Evolutionary conservation across 2,329 filamentous ascomycete genomes (phyloP).

Genomic region (Madurella mycetomatis): DNA sequence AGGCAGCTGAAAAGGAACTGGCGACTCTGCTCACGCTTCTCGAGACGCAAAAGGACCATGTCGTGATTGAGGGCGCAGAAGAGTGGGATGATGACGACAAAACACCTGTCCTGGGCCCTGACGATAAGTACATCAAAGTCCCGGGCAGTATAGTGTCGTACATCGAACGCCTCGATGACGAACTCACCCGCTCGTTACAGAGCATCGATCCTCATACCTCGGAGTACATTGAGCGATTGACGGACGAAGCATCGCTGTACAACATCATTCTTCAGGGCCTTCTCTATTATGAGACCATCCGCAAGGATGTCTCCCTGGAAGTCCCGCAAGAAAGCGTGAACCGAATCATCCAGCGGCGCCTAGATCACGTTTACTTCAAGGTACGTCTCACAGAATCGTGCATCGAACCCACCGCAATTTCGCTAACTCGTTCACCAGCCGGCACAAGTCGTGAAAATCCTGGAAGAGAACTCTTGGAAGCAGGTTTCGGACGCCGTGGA

Average conservation of each 20-base stretch:
- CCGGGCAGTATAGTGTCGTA: conserved; percentile 93
- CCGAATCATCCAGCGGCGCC: conserved; percentile 84
- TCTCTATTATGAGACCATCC: conserved; percentile 81
- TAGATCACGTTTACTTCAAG: conserved; percentile 99
- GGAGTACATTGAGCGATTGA: conserved; percentile 93
- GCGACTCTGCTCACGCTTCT: conserved; percentile 71
- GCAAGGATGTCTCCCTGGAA: conserved; percentile 65
- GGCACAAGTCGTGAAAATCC: conserved; percentile 82
- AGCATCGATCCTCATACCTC: conserved; percentile 97
- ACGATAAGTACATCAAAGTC: conserved; percentile 81
- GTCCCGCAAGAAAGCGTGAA: conserved; percentile 83
- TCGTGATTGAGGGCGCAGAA: conserved; percentile 87
- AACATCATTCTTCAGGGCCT: conserved; percentile 84
- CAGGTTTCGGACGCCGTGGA: conserved; percentile 64
- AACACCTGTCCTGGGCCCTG: conserved; percentile 66
- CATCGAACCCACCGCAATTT: neutral
- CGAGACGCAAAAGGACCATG: conserved; percentile 71
- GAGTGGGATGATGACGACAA: conserved; percentile 99
- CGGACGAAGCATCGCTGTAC: conserved; percentile 87
- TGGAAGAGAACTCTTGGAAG: conserved; percentile 94
- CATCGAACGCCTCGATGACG: conserved; percentile 91
- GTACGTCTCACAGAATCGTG: conserved; percentile 37
- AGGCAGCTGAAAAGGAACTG: conserved; percentile 85
- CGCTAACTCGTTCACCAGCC: conserved; percentile 50
- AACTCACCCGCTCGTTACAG: conserved; percentile 94